Evolutionary conservation across 495 filamentous ascomycete genomes (phyloP), one percentile per base, ranked within the genome.

Genomic region (Pseudevernia furfuracea): DNA sequence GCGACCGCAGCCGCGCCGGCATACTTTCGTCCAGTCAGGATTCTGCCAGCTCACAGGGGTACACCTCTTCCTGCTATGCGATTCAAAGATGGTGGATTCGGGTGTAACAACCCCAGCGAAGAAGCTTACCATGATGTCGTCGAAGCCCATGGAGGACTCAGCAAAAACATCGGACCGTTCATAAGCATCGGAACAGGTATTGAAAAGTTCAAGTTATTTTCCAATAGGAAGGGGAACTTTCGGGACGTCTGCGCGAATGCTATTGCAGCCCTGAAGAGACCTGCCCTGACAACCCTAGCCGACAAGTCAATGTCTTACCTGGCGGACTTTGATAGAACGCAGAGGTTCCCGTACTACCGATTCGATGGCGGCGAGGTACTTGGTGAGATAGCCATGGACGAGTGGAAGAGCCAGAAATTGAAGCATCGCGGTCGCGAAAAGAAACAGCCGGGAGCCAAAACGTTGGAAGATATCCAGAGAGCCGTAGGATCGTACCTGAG

Each of bases 1-100:
- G 80, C 80, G 6, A 82, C 80, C 1, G 77, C 74, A 4, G 80
- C 80, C 1, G 80, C 80, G 3, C 77, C 80, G 3, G 76, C 79
- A 53, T 81, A 77, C 67, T 82, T 81, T 68, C 72, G 78, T 34
- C 61, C 71, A 0, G 67, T 74, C 36, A 61, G 43, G 30, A 62
- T 63, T 23, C 7, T 55, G 15, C 62, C 68, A 32, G 37, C 30
- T n/a, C 38, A 41, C n/a, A 21, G 19, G 11, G 25, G 15, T 17
- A 28, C 1, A 4, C 58, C 58, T 11, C 52, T 32, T 14, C 38
- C 25, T 4, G 53, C 37, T 12, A 68, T 63, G 34, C 55, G 65
- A 30, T 70, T 65, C 36, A 67, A 63, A 61, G 68, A 70, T 57
- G 66, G 61, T 9, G 66, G 62, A 2, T 68, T 68, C 23, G 66